Percentiles rank a stretch among this genome's conserved stretches.
Evolutionary conservation across 148 eudicot species (phyloP).

Genomic region (Rhododendron williamsianum): DNA sequence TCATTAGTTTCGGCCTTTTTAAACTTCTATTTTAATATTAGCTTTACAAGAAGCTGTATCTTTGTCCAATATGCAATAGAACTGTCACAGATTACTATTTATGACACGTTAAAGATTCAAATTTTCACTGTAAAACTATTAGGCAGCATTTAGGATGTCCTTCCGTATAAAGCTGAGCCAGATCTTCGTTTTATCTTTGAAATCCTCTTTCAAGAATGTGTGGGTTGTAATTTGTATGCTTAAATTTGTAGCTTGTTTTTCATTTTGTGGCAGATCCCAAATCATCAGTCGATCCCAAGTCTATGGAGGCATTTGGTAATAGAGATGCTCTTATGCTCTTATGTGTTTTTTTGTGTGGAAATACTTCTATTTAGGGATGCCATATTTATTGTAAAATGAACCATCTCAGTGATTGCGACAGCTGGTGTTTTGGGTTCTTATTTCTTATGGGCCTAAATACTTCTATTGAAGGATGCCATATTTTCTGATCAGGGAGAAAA

Average conservation of each 20-base stretch:
- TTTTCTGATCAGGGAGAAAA: too few species aligned
- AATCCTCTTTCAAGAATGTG: neutral
- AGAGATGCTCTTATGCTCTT: neutral
- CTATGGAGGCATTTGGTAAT: conserved; percentile 81
- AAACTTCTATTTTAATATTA: neutral
- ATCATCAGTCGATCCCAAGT: conserved; percentile 59
- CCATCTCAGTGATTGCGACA: neutral
- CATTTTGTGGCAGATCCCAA: conserved; percentile 55
- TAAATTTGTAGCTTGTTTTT: neutral
- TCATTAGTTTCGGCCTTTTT: neutral
- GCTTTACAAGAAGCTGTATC: neutral
- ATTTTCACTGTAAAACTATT: neutral
- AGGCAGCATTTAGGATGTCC: neutral
- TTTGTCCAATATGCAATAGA: neutral
- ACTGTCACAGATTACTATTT: neutral
- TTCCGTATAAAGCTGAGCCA: neutral
- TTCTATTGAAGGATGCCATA: neutral
- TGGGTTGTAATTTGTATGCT: neutral
- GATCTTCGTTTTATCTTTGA: neutral
- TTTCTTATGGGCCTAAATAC: conserved; percentile 1
- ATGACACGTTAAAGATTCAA: neutral
- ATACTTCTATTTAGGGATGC: conserved; percentile 6
- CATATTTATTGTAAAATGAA: neutral
- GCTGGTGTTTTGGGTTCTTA: neutral
- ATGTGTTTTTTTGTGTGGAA: neutral